A percentile compares a stretch with the other conserved stretches of the same genome.
Conservation (phyloP, 352 stramenopile species). For the Globisporangium polare region DNA sequence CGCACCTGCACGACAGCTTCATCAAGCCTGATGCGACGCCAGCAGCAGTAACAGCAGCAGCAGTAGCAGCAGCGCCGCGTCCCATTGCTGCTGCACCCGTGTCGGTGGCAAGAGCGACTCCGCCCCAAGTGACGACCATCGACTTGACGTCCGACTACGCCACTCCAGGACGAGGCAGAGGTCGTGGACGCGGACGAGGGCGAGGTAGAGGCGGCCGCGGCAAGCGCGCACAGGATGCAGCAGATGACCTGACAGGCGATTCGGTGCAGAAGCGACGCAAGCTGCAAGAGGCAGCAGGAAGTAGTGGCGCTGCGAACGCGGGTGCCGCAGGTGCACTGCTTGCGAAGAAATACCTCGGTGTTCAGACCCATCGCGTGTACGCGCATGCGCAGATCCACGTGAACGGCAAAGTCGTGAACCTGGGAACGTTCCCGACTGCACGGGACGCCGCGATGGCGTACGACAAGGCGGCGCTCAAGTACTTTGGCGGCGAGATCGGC, state of each 20-base stretch:
- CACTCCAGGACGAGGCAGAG: conserved; percentile 21
- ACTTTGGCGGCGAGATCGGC: conserved; percentile 54
- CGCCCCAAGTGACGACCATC: conserved; percentile 13
- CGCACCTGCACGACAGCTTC: conserved; percentile 71
- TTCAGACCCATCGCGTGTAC: conserved; percentile 67
- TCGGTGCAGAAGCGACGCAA: conserved; percentile 32
- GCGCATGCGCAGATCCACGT: conserved; percentile 78
- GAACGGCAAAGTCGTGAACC: conserved; percentile 69
- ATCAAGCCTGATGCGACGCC: conserved; percentile 35
- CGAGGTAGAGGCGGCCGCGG: conserved; percentile 37
- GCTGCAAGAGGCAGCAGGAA: conserved; percentile 8
- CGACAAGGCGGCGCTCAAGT: conserved; percentile 72
- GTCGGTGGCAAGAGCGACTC: conserved; percentile 8
- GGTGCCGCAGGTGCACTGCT: neutral
- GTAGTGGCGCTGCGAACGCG: neutral
- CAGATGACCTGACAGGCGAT: conserved; percentile 1
- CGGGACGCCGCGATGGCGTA: conserved; percentile 78
- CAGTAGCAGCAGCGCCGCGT: conserved; percentile 11
- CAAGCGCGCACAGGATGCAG: conserved; percentile 43
- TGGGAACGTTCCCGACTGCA: conserved; percentile 65
- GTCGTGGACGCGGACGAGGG: conserved; percentile 38
- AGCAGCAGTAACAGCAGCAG: conserved; percentile 13
- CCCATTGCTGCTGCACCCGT: conserved; percentile 4
- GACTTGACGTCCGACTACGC: neutral
- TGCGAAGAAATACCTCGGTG: conserved; percentile 67